Evolutionary conservation across 116 monocot genomes (phyloP), one percentile per base, ranked within the genome.

Genomic region (Zostera marina): DNA sequence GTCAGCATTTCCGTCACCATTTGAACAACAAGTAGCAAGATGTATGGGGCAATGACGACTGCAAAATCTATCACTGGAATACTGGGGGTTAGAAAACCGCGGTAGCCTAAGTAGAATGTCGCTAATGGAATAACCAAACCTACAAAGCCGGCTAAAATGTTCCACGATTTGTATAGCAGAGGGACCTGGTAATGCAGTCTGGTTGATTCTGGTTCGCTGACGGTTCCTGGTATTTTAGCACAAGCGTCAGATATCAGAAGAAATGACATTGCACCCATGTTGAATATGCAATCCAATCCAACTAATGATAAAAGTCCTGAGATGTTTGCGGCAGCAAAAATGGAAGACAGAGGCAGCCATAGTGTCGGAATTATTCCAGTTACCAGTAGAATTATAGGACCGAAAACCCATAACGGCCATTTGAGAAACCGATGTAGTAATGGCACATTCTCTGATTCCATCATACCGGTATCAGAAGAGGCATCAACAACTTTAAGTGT

Each of bases 201-300:
- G 24, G 44, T 70, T 7, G 3, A 38, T n/a, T 14, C 42, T 13
- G 39, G 41, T 8, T 47, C 39, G 5, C 65, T 54, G 17, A 53
- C 45, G 54, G 63, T 64, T 20, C 59, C 68, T 1, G 80, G 72
- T 32, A 32, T 0, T 9, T 74, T 60, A 38, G 79, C 94, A 68
- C 84, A 88, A 17, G 85, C 72, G 64, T 96, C 94, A 11, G 94
- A 82, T 82, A 88, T 88, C 40, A 96, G 88, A 59, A 96, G 77
- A 65, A 96, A 88, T 48, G 88, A 68, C 46, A 77, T 85, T 17
- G 89, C 89, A 16, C 88, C 94, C 72, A 96, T 88, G 73, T 85
- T 96, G 47, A 88, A 96, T 20, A 96, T 72, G 55, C 85, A 96
- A 60, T 96, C 94, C 0, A 96, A 82, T 8, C 94, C 94, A 1